Evolutionary conservation across 1,139 yeast genomes (phyloP).

Genomic region (Wickerhamomyces sp.): DNA sequence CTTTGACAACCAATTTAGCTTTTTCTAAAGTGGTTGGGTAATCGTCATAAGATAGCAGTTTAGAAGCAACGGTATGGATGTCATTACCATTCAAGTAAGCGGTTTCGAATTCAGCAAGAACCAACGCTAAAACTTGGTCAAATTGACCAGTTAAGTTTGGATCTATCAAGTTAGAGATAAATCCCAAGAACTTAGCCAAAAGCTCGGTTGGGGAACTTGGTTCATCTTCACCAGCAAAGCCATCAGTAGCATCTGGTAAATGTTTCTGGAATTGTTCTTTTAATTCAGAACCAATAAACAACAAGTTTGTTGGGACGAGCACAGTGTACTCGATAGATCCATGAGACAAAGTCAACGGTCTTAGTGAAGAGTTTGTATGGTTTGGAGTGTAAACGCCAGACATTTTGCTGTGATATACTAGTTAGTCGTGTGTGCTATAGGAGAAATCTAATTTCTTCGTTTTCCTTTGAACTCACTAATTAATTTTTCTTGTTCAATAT

Average conservation of each 20-base stretch:
- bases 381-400: conserved; percentile 24
- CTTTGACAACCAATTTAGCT: conserved; percentile 68
- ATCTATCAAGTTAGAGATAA: conserved; percentile 56
- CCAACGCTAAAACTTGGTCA: conserved; percentile 63
- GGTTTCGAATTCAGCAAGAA: conserved; percentile 78
- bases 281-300: conserved; percentile 79
- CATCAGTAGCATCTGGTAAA: conserved; percentile 80
- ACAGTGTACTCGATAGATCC: conserved; percentile 87
- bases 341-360: conserved; percentile 80
- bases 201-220: conserved; percentile 88
- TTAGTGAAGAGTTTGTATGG: conserved; percentile 37
- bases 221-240: conserved; percentile 81
- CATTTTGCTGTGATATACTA: conserved; percentile 14
- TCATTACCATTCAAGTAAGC: conserved; percentile 72
- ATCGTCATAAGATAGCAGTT: conserved; percentile 46
- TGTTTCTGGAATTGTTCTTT: conserved; percentile 79
- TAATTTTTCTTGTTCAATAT: no score
- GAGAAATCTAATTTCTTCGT: no score
- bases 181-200: conserved; percentile 80
- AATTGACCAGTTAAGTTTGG: conserved; percentile 52
- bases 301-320: conserved; percentile 77
- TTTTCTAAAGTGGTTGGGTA: conserved; percentile 67
- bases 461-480: no score
- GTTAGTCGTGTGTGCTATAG: background rate
- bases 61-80: conserved; percentile 85